Percentiles rank a stretch among this genome's conserved stretches.
Evolutionary conservation across 768 basidiomycete genomes (phyloP).

Genomic region (Psilocybe cubensis): DNA sequence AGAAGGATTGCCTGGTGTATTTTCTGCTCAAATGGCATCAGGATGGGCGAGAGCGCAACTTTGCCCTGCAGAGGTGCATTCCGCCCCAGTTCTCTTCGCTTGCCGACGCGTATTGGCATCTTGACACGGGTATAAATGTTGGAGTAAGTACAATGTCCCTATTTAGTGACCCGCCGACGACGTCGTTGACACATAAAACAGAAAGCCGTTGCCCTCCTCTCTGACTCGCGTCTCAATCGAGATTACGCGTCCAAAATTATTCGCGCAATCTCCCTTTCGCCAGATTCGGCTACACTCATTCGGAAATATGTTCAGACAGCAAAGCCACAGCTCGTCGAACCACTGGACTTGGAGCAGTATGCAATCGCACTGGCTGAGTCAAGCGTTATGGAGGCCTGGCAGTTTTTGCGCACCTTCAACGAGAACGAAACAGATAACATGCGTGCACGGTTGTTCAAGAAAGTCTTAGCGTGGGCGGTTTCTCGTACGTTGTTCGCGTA

Average conservation of each 20-base stretch:
- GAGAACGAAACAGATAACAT: constrained; percentile 63
- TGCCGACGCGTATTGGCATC: constrained; percentile 85
- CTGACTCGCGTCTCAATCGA: constrained; percentile 73
- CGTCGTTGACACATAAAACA: constrained; percentile 25
- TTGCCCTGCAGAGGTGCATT: constrained; percentile 60
- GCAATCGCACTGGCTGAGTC: constrained; percentile 66
- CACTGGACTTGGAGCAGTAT: constrained; percentile 74
- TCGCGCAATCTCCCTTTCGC: constrained; percentile 57
- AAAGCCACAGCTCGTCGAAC: constrained; percentile 71
- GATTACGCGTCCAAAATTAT: constrained; percentile 83
- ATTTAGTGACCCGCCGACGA: neutral
- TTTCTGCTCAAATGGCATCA: constrained; percentile 81
- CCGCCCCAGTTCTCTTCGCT: constrained; percentile 76
- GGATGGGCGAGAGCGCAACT: constrained; percentile 58
- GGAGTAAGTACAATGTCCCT: constrained; percentile 47
- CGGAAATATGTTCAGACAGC: constrained; percentile 77
- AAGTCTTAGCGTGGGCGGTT: constrained; percentile 69
- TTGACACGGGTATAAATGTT: constrained; percentile 72
- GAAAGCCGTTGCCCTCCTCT: constrained; percentile 74
- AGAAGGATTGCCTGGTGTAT: constrained; percentile 82
- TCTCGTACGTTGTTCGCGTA: constrained; percentile 50
- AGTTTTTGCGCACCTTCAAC: constrained; percentile 70
- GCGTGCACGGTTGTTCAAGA: constrained; percentile 57
- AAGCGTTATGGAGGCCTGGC: constrained; percentile 75
- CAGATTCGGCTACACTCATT: constrained; percentile 58